Conservation (phyloP, 192 early-diverging fungal species). For the Glomus cerebriforme region DNA sequence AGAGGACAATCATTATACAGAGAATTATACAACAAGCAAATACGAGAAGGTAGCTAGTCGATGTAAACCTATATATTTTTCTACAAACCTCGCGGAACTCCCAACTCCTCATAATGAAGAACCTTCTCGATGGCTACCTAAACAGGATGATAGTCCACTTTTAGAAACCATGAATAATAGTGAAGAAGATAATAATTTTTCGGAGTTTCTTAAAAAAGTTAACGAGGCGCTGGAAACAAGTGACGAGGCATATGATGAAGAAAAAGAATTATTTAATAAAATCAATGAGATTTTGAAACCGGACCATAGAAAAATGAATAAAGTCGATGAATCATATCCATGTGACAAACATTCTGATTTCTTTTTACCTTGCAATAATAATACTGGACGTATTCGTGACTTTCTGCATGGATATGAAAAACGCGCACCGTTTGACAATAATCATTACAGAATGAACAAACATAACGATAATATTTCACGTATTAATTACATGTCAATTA, state of each 20-base stretch:
- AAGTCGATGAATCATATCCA: background rate
- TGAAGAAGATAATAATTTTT: background rate
- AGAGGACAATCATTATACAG: too few species aligned
- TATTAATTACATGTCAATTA: background rate
- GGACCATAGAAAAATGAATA: background rate
- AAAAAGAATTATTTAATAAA: background rate
- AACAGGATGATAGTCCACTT: background rate
- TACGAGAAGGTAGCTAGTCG: background rate
- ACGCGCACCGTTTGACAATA: background rate
- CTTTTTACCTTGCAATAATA: background rate
- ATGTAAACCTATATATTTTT: background rate
- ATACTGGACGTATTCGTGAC: background rate
- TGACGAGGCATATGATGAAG: background rate
- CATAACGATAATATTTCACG: background rate
- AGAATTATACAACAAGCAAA: background rate
- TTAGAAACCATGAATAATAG: background rate
- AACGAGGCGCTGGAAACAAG: background rate
- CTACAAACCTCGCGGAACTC: background rate
- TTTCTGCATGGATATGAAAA: background rate
- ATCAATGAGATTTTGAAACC: background rate
- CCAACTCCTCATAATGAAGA: background rate
- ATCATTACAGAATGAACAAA: background rate
- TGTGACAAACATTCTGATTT: background rate
- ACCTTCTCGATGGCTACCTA: background rate
- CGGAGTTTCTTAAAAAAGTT: background rate